These are phyloP conservation scores for Cryptomeria japonica DNA, from an alignment of 75 land plant genomes.

Conservation along the genomic window DNA sequence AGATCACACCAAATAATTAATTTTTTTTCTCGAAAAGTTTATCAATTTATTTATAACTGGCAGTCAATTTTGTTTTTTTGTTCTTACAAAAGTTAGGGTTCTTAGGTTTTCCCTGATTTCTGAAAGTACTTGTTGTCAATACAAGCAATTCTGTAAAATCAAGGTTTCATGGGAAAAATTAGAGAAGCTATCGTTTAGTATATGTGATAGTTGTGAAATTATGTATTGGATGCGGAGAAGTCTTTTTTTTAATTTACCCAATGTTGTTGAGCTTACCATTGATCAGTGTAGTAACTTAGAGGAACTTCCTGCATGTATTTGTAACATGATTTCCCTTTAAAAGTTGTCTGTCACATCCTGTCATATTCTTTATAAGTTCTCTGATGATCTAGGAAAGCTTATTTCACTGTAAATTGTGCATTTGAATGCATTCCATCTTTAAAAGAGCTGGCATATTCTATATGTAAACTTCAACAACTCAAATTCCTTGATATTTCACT, in stretches of 20 bases:
- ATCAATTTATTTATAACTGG: too few relatives aligned
- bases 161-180: constrained; percentile 32
- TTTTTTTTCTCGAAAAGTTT: too few relatives aligned
- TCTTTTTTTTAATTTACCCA: constrained; percentile 22
- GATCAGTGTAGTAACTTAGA: constrained; percentile 51
- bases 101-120: too few relatives aligned
- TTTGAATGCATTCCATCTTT: constrained; percentile 39
- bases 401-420: constrained; percentile 34
- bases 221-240: constrained; percentile 11
- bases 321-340: constrained; percentile 29
- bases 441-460: constrained; percentile 31
- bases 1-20: too few relatives aligned
- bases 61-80: too few relatives aligned
- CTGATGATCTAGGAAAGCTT: constrained; percentile 33
- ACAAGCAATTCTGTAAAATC: too few relatives aligned
- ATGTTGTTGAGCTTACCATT: constrained; percentile 41
- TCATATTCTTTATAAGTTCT: constrained; percentile 36
- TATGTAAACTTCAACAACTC: constrained; percentile 26
- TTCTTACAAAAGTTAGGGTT: too few relatives aligned
- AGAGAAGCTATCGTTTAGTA: constrained; percentile 39
- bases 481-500: constrained; percentile 56
- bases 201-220: constrained; percentile 34
- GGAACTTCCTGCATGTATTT: constrained; percentile 42
- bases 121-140: too few relatives aligned
- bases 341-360: constrained; percentile 47